These are phyloP conservation scores for Kodamaea kaohsiungensis DNA, from an alignment of 805 yeast genomes.

Conservation along the genomic window DNA sequence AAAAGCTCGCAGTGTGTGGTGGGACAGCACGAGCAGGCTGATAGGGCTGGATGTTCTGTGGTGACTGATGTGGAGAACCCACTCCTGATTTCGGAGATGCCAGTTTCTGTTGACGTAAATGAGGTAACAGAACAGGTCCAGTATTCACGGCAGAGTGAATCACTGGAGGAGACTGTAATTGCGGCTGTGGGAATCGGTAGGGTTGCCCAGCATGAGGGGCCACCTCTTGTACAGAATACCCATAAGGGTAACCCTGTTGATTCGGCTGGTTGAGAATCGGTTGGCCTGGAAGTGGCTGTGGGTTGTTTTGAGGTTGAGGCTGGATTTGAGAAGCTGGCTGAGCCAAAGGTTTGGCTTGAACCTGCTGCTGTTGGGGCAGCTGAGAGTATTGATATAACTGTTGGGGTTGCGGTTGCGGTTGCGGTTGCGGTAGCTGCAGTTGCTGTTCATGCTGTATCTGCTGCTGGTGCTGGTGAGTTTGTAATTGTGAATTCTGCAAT, in stretches of 20 bases:
- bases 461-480: conserved; percentile 3
- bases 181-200: neutral
- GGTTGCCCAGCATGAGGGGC: neutral
- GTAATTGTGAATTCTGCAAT: neutral
- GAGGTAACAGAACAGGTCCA: neutral
- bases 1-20: neutral
- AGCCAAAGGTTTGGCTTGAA: neutral
- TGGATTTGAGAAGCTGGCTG: neutral
- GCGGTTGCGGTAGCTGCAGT: conserved; percentile 9
- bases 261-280: neutral
- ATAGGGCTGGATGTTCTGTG: neutral
- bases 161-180: conserved; percentile 8
- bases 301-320: neutral
- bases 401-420: conserved; percentile 9
- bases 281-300: neutral
- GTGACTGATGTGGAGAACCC: neutral
- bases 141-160: neutral
- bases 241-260: neutral
- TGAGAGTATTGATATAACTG: conserved; percentile 1
- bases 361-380: conserved; percentile 9
- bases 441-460: conserved; percentile 1
- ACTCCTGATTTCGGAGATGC: neutral
- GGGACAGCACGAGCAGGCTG: neutral
- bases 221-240: neutral
- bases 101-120: neutral